Evolutionary conservation across 331 rosid species (phyloP).

Genomic region (Cydonia oblonga): DNA sequence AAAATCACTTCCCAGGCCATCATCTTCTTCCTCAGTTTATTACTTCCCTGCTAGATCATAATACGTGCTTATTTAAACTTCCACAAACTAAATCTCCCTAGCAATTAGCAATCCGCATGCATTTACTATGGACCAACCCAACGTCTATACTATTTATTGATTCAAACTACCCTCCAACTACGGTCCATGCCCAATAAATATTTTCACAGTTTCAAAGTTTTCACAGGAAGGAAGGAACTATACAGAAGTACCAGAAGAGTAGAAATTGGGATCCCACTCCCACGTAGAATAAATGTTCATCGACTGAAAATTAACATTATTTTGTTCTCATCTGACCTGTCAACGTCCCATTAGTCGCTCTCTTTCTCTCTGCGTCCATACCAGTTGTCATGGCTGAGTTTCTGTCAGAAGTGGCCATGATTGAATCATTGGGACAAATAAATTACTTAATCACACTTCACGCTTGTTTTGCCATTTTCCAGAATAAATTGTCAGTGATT

Average conservation of each 20-base stretch:
- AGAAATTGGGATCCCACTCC: not conserved
- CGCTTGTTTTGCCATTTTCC: conserved; percentile 4
- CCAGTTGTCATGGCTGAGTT: conserved; percentile 35
- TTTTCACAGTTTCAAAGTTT: conserved; percentile 18
- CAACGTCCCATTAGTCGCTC: conserved; percentile 7
- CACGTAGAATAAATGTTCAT: not conserved
- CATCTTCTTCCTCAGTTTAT: not conserved
- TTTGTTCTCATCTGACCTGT: conserved; percentile 7
- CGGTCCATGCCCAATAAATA: conserved; percentile 24
- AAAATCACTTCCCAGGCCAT: conserved; percentile 7
- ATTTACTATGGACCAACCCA: conserved; percentile 44
- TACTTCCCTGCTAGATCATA: not conserved
- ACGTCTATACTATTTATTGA: conserved; percentile 20
- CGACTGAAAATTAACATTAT: not conserved
- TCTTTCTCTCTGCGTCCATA: conserved; percentile 8
- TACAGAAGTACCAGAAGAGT: conserved; percentile 1
- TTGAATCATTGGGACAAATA: conserved; percentile 54
- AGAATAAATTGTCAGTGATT: not conserved
- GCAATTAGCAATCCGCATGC: not conserved
- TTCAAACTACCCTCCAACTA: conserved; percentile 43
- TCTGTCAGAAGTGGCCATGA: conserved; percentile 49
- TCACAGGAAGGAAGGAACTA: not conserved
- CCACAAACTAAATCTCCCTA: not conserved
- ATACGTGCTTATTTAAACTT: not conserved
- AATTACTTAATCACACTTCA: not conserved